These are phyloP conservation scores for Hanseniaspora valbyensis DNA, from an alignment of 805 yeast species.

Conservation along the genomic window DNA sequence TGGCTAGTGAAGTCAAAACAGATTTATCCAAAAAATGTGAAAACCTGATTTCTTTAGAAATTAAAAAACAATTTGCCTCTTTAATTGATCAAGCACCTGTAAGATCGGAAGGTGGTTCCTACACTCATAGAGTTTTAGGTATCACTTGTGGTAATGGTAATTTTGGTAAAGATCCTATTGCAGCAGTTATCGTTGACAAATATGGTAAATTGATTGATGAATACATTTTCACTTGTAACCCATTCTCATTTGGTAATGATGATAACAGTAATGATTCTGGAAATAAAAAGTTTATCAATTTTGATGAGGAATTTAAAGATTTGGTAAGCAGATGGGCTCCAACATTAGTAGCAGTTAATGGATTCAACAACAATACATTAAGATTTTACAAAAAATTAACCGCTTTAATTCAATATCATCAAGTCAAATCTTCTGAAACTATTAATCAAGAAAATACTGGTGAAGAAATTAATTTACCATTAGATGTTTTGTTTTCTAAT, in stretches of 20 bases:
- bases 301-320: slow-evolving; percentile 50
- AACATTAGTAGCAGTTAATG: slow-evolving; percentile 83
- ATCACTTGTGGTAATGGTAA: slow-evolving; percentile 81
- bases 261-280: slow-evolving; percentile 29
- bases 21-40: slow-evolving; percentile 68
- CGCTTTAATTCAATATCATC: slow-evolving; percentile 46
- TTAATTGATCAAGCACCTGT: slow-evolving; percentile 90
- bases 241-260: slow-evolving; percentile 32
- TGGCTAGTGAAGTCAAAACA: slow-evolving; percentile 70
- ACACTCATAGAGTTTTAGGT: slow-evolving; percentile 73
- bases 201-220: slow-evolving; percentile 68
- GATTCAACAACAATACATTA: slow-evolving; percentile 66
- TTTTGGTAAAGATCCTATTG: slow-evolving; percentile 68
- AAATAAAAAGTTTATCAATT: slow-evolving; percentile 38
- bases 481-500: slow-evolving; percentile 70
- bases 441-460: slow-evolving; percentile 30
- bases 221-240: slow-evolving; percentile 65
- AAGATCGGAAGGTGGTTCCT: slow-evolving; percentile 71
- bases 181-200: slow-evolving; percentile 69
- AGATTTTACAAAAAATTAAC: slow-evolving; percentile 46
- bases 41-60: slow-evolving; percentile 51
- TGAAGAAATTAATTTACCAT: slow-evolving; percentile 42
- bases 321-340: slow-evolving; percentile 60
- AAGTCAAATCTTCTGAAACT: slow-evolving; percentile 26
- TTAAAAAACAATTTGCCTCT: slow-evolving; percentile 56